Base-by-base conservation (phyloP, 2,329 filamentous ascomycete species). In the Fusarium sororula region DNA sequence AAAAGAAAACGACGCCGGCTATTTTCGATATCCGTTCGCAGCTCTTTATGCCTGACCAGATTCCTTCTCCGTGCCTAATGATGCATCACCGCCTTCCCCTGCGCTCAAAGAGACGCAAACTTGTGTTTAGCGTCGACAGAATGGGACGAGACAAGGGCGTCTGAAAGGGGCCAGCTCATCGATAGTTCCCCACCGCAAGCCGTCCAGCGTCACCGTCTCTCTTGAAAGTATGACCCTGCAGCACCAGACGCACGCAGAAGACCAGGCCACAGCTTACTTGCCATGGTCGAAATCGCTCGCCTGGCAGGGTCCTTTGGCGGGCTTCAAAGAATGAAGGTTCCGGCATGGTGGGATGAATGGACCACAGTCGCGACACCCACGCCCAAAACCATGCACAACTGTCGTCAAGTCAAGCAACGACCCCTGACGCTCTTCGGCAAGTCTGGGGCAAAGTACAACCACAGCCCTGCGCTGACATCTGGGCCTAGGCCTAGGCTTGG, bases 161-260 rank as follows among this genome's bases (percentile, higher is more conserved):
- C 66, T 66, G 63, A 77, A 72, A 78, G 77, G 77, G 74, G 77
- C 77, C 77, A 78, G 60, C 77, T 78, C 77, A 78, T 78, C 75
- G 67, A 73, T 77, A 53, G 67, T 77, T 77, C 77, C 70, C 77
- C 77, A 78, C 77, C 64, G 62, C 68, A 58, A 77, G 72, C 76
- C 66, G 56, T 66, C 61, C 42, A 78, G 75, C 77, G 77, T 78
- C 77, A 78, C 77, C 76, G 76, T 78, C 73, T 78, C 69, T 78
- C 77, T 70, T 58, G 50, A 60, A 55, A 75, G 51, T 63, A 77
- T 76, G 73, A 67, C 63, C 73, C 69, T 77, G 73, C 76, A 72
- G 75, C 70, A 73, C 66, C 71, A 78, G 61, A 41, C 41, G 55
- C 63, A 66, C 60, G 32, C 60, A 66, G 47, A 41, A 57, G 73